Percentiles rank a stretch among this genome's conserved stretches.
phyloP scores from a whole-genome alignment of 495 filamentous ascomycete species.

The Cudoniella acicularis region DNA sequence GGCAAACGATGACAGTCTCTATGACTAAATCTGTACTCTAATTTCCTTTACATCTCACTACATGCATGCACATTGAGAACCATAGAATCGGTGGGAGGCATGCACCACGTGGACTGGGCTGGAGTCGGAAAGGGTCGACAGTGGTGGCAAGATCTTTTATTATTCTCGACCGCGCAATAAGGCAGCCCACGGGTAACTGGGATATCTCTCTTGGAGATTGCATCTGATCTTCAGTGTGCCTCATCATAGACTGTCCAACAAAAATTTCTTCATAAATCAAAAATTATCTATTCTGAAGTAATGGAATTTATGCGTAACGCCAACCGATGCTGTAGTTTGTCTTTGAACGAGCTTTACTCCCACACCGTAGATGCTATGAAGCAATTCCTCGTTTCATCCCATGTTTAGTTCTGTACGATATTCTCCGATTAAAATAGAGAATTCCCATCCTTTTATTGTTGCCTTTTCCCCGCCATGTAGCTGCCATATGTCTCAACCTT shows the following conservation, averaged over 20 bases:
- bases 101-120: background rate
- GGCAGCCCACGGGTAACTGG: background rate
- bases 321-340: background rate
- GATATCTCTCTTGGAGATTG: background rate
- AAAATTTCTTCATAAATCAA: background rate
- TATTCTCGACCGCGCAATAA: background rate
- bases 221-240: background rate
- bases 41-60: constrained; percentile 20
- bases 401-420: no score
- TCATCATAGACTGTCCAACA: background rate
- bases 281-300: background rate
- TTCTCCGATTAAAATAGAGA: no score
- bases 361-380: no score
- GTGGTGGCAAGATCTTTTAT: constrained; percentile 5
- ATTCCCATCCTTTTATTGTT: no score
- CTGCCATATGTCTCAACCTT: no score
- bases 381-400: no score
- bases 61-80: constrained; percentile 17
- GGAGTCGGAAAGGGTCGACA: constrained; percentile 18
- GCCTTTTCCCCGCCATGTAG: no score
- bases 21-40: constrained; percentile 41
- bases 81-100: constrained; percentile 2
- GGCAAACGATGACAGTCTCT: constrained; percentile 86
- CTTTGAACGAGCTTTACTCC: no score
- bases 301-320: background rate